Evolutionary conservation across 108 stramenopile genomes (phyloP).

Genomic region (Chaetoceros tenuissimus): DNA sequence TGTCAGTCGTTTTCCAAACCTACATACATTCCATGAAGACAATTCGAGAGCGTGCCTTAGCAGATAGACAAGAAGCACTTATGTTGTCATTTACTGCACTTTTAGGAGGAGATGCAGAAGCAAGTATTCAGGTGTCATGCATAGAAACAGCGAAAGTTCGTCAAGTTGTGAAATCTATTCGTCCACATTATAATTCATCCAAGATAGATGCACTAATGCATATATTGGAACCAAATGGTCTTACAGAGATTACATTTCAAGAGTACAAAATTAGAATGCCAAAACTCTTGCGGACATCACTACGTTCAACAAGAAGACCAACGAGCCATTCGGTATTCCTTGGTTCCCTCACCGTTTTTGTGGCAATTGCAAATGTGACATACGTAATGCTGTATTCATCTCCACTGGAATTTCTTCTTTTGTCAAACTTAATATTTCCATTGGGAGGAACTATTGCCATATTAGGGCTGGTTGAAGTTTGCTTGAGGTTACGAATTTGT

Average conservation of each 20-base stretch:
- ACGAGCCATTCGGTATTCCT: conserved; percentile 26
- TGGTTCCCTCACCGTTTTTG: conserved; percentile 28
- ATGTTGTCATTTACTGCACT: conserved; percentile 32
- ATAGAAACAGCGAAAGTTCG: conserved; percentile 23
- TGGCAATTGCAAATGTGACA: conserved; percentile 39
- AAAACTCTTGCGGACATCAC: conserved; percentile 37
- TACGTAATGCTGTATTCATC: conserved; percentile 42
- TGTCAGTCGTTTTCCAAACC: conserved; percentile 52
- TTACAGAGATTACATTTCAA: conserved; percentile 28
- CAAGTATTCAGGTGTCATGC: conserved; percentile 1
- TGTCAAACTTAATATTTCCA: conserved; percentile 6
- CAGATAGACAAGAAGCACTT: conserved; percentile 35
- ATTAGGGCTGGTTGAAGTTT: conserved; percentile 33
- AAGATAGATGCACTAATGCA: conserved; percentile 55
- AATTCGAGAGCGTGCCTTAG: conserved; percentile 24
- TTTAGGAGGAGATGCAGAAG: not conserved
- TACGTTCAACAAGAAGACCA: conserved; percentile 31
- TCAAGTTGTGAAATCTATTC: conserved; percentile 26
- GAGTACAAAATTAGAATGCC: conserved; percentile 44
- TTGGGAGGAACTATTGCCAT: conserved; percentile 32
- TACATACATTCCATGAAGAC: conserved; percentile 39
- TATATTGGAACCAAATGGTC: conserved; percentile 33
- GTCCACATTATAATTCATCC: conserved; percentile 41
- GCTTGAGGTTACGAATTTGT: conserved; percentile 28
- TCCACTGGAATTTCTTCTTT: conserved; percentile 13